Percentiles rank a stretch among this genome's conserved stretches.
Conservation (phyloP, 306 rosid species). For the Purshia tridentata region DNA sequence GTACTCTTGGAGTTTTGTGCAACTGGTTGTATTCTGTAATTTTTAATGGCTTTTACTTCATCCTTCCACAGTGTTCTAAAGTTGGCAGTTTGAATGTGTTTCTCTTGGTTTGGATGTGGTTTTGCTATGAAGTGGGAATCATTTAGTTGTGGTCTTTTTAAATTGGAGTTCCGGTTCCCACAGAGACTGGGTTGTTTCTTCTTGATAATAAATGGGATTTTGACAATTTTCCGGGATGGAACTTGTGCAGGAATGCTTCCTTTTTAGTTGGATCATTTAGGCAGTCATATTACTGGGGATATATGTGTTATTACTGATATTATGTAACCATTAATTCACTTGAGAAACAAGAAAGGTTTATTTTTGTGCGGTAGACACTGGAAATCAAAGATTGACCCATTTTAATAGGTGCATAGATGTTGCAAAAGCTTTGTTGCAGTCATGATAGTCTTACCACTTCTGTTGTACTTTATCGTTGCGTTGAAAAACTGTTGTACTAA, state of each 20-base stretch:
- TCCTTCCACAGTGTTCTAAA: background rate
- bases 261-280: background rate
- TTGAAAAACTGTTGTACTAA: background rate
- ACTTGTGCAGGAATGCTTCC: background rate
- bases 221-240: background rate
- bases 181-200: background rate
- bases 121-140: background rate
- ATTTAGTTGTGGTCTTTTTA: background rate
- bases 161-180: background rate
- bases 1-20: background rate
- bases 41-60: background rate
- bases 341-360: background rate
- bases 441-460: background rate
- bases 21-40: background rate
- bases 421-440: background rate
- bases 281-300: background rate
- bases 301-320: background rate
- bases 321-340: background rate
- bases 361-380: background rate
- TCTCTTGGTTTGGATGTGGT: background rate
- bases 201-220: background rate
- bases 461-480: background rate
- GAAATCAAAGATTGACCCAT: background rate
- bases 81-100: background rate
- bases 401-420: background rate